phyloP scores from a whole-genome alignment of 371 early-diverging fungal genomes.

The Chytridium lagenaria region DNA sequence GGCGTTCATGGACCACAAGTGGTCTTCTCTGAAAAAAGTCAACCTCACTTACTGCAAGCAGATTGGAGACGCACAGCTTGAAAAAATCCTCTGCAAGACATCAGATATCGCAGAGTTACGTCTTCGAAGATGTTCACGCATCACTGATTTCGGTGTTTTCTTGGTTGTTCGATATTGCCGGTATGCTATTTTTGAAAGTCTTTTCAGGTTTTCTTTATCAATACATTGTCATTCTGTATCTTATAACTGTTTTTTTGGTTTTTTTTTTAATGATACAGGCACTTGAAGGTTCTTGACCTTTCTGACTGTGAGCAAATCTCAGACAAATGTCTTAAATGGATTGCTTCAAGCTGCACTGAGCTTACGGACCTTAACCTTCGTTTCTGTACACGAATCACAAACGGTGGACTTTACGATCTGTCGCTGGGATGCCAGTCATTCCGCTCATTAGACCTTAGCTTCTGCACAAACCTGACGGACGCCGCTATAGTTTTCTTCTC shows the following conservation, averaged over 20 bases:
- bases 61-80: slow-evolving; percentile 50
- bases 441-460: slow-evolving; percentile 39
- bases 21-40: slow-evolving; percentile 35
- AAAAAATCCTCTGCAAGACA: slow-evolving; percentile 46
- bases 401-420: slow-evolving; percentile 54
- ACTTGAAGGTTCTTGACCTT: slow-evolving; percentile 41
- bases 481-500: slow-evolving; percentile 47
- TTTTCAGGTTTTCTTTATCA: background rate
- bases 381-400: slow-evolving; percentile 54
- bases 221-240: background rate
- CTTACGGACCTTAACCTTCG: slow-evolving; percentile 43
- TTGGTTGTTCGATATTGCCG: slow-evolving; percentile 53
- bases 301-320: slow-evolving; percentile 53
- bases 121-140: slow-evolving; percentile 46
- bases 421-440: slow-evolving; percentile 47
- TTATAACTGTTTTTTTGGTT: background rate
- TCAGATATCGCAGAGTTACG: slow-evolving; percentile 39
- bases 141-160: slow-evolving; percentile 55
- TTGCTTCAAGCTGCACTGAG: slow-evolving; percentile 48
- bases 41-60: slow-evolving; percentile 56
- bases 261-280: slow-evolving; percentile 23
- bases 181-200: slow-evolving; percentile 21
- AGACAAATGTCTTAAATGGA: slow-evolving; percentile 57
- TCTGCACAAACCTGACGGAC: slow-evolving; percentile 53
- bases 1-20: slow-evolving; percentile 47